Base-by-base conservation (phyloP, 805 yeast species). In the Teunomyces pallodes region DNA sequence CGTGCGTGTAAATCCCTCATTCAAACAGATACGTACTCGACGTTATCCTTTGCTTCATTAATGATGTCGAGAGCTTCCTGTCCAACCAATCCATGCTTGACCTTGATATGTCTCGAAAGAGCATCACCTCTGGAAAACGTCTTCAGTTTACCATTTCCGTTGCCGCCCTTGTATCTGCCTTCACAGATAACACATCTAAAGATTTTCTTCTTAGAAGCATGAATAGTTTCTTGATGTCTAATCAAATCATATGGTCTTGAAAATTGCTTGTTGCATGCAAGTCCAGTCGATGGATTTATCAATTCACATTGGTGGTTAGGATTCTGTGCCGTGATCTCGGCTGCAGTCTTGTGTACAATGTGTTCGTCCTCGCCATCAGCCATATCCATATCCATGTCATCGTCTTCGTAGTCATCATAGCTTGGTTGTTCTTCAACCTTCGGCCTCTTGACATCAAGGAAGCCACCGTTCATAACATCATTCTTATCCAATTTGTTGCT, bases 21-120 rank as follows among this genome's bases (percentile, higher is more conserved):
- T 46, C 31, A 51, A 8, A 50, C 53, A 48, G 51, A 55, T 28
- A 72, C 68, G 58, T 77, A 87, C 65, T 86, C 92, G 45, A 86
- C 90, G 61, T 87, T 81, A 54, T 82, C 87, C 64, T 86, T 87
- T 6, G 94, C 94, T 56, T 77, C 83, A 58, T 84, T 83, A 55
- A 86, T 83, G 36, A 88, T 83, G 46, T 82, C 81, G 48, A 80
- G 74, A n/a, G 88, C 89, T 52, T 83, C 85, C 50, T 74, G 69
- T 35, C 86, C 86, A 36, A 74, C 76, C 46, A 84, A 67, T 7
- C 87, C 86, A 71, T 91, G 98, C 72, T 94, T 90, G 41, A 90
- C 92, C 59, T 95, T 83, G 52, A 73, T 72, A 55, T 73, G 78
- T 46, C 78, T 64, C 0, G 76, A 70, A 52, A 73, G 67, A 1